Percentiles rank a stretch among this genome's conserved stretches.
These are phyloP conservation scores for Suhomyces choctaworum DNA, from an alignment of 1,139 yeast species.

Conservation along the genomic window DNA sequence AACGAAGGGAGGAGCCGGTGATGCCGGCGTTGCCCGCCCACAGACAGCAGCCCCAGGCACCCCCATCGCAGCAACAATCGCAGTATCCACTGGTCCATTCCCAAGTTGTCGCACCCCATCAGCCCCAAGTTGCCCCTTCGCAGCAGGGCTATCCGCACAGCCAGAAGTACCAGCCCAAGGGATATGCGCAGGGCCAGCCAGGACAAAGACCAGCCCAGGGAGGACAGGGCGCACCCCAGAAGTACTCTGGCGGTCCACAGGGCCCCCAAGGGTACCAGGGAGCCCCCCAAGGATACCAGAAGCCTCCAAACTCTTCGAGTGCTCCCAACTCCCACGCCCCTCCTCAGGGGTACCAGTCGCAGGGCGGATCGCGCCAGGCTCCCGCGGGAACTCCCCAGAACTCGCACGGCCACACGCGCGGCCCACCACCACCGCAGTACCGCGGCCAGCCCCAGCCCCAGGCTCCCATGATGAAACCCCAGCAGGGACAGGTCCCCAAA, in stretches of 20 bases:
- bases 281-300: slow-evolving; percentile 2
- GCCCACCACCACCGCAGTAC: background rate
- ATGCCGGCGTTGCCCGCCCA: slow-evolving; percentile 11
- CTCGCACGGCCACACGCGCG: background rate
- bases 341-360: slow-evolving; percentile 13
- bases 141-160: slow-evolving; percentile 4
- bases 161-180: background rate
- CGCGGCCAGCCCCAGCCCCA: slow-evolving; percentile 11
- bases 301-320: background rate
- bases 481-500: slow-evolving; percentile 5
- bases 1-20: background rate
- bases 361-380: slow-evolving; percentile 13
- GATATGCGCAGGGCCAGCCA: slow-evolving; percentile 1
- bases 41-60: slow-evolving; percentile 3
- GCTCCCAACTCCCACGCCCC: slow-evolving; percentile 2
- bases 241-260: background rate
- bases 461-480: slow-evolving; percentile 12
- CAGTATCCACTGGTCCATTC: background rate
- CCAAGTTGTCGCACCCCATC: too few species aligned
- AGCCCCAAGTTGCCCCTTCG: slow-evolving; percentile 6
- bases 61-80: background rate
- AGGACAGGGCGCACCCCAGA: background rate
- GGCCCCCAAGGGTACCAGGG: slow-evolving; percentile 3
- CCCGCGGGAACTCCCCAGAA: slow-evolving; percentile 11
- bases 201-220: background rate